Conservation (phyloP, 495 filamentous ascomycete species). For the Penicillium salamii region DNA sequence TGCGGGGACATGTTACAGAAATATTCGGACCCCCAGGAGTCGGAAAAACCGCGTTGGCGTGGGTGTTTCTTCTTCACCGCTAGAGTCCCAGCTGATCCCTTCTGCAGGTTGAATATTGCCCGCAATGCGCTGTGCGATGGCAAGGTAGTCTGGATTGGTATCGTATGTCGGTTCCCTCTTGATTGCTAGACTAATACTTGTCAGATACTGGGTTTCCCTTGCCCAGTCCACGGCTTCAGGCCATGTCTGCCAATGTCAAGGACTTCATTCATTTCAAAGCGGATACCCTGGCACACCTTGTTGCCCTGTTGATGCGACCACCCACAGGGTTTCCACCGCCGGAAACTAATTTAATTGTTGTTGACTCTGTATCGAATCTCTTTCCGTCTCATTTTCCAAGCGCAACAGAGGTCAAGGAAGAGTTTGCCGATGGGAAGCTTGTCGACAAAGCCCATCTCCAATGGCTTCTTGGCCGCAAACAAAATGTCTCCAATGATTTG, state of each 20-base stretch:
- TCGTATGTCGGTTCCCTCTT: constrained; percentile 25
- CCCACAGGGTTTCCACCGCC: constrained; percentile 56
- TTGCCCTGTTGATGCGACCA: constrained; percentile 67
- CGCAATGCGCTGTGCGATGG: constrained; percentile 58
- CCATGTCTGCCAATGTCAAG: constrained; percentile 27
- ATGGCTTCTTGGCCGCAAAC: constrained; percentile 60
- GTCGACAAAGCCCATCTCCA: constrained; percentile 40
- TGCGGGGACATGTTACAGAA: constrained; percentile 79
- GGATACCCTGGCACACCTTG: constrained; percentile 67
- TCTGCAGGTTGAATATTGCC: constrained; percentile 62
- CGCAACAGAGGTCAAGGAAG: constrained; percentile 38
- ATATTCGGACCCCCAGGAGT: constrained; percentile 84
- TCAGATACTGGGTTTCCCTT: constrained; percentile 51
- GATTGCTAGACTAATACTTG: constrained; percentile 8
- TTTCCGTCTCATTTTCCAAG: constrained; percentile 70
- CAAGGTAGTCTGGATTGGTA: constrained; percentile 84
- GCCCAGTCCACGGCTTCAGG: constrained; percentile 34
- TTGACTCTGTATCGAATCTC: constrained; percentile 74
- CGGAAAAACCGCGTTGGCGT: constrained; percentile 87
- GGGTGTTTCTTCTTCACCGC: constrained; percentile 13
- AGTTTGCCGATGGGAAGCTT: constrained; percentile 23
- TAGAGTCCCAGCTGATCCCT: neutral
- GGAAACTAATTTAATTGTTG: constrained; percentile 62
- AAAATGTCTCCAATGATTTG: constrained; percentile 58
- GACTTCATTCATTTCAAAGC: constrained; percentile 47